phyloP scores from a whole-genome alignment of 2,329 filamentous ascomycete genomes.

The Didymella arachidicola region DNA sequence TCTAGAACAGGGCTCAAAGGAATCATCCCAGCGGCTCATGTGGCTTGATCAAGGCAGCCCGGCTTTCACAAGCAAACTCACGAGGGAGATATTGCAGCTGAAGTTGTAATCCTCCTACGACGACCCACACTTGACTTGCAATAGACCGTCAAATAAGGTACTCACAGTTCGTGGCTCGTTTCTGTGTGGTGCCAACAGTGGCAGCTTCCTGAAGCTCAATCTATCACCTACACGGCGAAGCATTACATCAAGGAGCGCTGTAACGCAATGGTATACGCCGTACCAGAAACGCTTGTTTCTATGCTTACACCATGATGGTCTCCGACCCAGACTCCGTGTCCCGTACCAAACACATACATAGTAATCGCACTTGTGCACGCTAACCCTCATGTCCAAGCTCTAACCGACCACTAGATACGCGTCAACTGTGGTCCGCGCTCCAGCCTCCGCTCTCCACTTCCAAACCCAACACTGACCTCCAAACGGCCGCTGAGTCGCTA shows the following conservation, averaged over 20 bases:
- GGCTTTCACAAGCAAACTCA: background rate
- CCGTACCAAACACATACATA: constrained; percentile 26
- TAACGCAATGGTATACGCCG: background rate
- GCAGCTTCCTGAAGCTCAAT: background rate
- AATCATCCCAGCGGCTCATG: background rate
- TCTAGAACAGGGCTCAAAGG: constrained; percentile 2
- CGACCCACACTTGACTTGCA: background rate
- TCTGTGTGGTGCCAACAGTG: background rate
- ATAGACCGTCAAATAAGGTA: background rate
- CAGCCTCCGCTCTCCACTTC: constrained; percentile 6
- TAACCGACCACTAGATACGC: constrained; percentile 24
- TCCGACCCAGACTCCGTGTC: constrained; percentile 23
- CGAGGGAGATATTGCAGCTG: background rate
- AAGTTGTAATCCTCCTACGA: background rate
- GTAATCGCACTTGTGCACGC: constrained; percentile 24
- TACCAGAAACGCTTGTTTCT: background rate
- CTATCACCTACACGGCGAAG: background rate
- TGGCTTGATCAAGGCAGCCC: constrained; percentile 6
- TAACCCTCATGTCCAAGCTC: constrained; percentile 14
- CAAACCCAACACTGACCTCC: constrained; percentile 13
- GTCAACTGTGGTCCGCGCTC: constrained; percentile 29
- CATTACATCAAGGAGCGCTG: constrained; percentile 1
- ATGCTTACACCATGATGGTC: constrained; percentile 9
- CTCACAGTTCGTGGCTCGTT: background rate
- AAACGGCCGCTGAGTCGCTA: background rate